phyloP scores from a whole-genome alignment of 2,329 filamentous ascomycete species.

The Calonectria pseudoreteaudii region DNA sequence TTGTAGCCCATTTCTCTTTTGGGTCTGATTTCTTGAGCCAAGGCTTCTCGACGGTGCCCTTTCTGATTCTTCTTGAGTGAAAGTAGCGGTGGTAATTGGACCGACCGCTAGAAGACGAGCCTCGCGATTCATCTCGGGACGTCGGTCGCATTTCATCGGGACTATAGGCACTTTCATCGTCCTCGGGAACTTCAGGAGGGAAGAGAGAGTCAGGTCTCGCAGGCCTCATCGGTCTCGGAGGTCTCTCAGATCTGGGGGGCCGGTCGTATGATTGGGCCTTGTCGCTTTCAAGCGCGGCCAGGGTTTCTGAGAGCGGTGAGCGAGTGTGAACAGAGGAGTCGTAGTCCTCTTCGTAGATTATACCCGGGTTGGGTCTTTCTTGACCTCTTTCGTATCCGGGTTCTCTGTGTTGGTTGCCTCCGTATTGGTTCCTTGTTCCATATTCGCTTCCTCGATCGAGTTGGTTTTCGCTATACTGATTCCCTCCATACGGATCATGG shows the following conservation, averaged over 20 bases:
- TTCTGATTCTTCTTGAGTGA: slow-evolving; percentile 77
- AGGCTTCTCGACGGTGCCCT: slow-evolving; percentile 80
- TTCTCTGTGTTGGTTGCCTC: not conserved
- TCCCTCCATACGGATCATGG: not conserved
- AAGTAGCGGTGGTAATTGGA: slow-evolving; percentile 71
- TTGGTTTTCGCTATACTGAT: not conserved
- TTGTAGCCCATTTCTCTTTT: slow-evolving; percentile 88
- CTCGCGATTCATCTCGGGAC: slow-evolving; percentile 58
- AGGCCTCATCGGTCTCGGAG: not conserved
- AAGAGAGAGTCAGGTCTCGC: slow-evolving; percentile 1
- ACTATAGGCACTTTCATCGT: slow-evolving; percentile 28
- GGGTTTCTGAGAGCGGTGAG: not conserved
- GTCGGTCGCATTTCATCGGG: slow-evolving; percentile 58
- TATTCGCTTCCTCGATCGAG: not conserved
- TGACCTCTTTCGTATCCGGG: not conserved
- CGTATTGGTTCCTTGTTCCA: not conserved
- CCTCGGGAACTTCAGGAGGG: not conserved
- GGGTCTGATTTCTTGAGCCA: slow-evolving; percentile 81
- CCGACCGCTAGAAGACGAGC: not conserved
- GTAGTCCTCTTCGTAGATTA: slow-evolving; percentile 1
- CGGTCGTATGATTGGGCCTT: not conserved
- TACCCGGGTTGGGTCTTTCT: not conserved
- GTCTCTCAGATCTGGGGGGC: not conserved
- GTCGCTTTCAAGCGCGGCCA: not conserved
- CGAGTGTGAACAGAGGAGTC: not conserved